Evolutionary conservation across 2,329 filamentous ascomycete species (phyloP).

Genomic region (Rhytidhysteron rufulum): DNA sequence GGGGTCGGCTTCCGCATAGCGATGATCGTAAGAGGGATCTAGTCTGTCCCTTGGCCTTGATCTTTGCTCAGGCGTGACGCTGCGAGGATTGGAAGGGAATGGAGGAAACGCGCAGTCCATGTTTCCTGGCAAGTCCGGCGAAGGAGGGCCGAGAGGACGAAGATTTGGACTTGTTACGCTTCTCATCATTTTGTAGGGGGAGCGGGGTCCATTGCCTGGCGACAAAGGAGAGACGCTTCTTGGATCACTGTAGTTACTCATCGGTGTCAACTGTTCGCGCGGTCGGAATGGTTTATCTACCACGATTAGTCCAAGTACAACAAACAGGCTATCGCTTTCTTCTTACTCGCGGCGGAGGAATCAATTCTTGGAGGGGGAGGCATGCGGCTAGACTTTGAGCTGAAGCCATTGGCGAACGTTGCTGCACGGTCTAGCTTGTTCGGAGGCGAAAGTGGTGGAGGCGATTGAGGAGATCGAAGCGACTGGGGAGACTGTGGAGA

Average conservation of each 20-base stretch:
- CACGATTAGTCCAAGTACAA: conserved; percentile 11
- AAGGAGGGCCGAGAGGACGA: conserved; percentile 29
- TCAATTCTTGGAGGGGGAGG: conserved; percentile 54
- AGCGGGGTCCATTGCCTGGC: conserved; percentile 15
- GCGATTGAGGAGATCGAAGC: conserved; percentile 2
- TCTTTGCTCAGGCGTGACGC: conserved; percentile 19
- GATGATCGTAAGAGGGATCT: conserved; percentile 21
- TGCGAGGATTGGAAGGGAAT: conserved; percentile 44
- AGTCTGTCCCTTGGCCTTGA: conserved; percentile 18
- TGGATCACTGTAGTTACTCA: conserved; percentile 24
- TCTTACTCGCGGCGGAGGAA: conserved; percentile 56
- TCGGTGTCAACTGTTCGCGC: conserved; percentile 18
- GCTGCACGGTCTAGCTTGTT: conserved; percentile 29
- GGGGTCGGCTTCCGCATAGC: conserved; percentile 30
- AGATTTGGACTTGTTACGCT: conserved; percentile 32
- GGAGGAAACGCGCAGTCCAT: conserved; percentile 53
- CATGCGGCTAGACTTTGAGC: conserved; percentile 42
- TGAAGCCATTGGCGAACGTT: conserved; percentile 25
- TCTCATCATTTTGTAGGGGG: conserved; percentile 28
- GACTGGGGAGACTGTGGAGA: too few species aligned
- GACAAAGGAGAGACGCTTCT: conserved; percentile 21
- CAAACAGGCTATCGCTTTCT: neutral
- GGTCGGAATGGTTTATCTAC: conserved; percentile 34
- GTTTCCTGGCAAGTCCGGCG: conserved; percentile 27
- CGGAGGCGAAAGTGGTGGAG: conserved; percentile 12